phyloP scores from a whole-genome alignment of 768 basidiomycete genomes.

The Russula brevipes region DNA sequence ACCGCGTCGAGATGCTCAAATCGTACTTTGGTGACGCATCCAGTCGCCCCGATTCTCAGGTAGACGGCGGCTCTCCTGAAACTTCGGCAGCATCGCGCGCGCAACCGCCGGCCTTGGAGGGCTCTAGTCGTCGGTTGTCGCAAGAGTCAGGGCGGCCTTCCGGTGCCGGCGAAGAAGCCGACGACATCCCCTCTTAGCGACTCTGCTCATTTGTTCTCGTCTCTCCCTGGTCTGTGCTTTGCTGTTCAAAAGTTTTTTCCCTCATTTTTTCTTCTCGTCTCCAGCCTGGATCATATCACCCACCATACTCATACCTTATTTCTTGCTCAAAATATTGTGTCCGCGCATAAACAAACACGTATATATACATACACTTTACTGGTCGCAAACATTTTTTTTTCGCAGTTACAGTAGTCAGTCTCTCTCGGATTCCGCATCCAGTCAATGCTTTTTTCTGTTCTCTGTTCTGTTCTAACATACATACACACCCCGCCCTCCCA shows the following conservation, averaged over 20 bases:
- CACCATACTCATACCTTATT: slow-evolving; percentile 9
- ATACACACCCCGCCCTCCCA: too few species aligned
- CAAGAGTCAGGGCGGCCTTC: background rate
- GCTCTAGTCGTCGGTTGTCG: slow-evolving; percentile 1
- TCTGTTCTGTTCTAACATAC: too few species aligned
- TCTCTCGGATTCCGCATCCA: too few species aligned
- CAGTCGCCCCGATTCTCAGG: slow-evolving; percentile 1
- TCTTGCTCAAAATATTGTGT: slow-evolving; percentile 13
- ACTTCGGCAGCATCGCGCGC: background rate
- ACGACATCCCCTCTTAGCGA: background rate
- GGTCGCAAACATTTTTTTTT: background rate
- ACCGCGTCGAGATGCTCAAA: slow-evolving; percentile 8
- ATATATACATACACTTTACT: background rate
- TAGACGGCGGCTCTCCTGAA: background rate
- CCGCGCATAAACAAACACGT: background rate
- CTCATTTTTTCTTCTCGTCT: background rate
- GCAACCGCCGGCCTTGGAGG: background rate
- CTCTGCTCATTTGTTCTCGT: background rate
- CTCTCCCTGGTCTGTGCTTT: too few species aligned
- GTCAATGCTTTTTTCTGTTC: too few species aligned
- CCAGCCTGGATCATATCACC: background rate
- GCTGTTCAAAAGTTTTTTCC: background rate
- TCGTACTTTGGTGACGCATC: slow-evolving; percentile 12
- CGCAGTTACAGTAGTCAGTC: background rate
- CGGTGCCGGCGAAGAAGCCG: background rate